These are phyloP conservation scores for Corylus avellana DNA, from an alignment of 306 rosid species.

Conservation along the genomic window DNA sequence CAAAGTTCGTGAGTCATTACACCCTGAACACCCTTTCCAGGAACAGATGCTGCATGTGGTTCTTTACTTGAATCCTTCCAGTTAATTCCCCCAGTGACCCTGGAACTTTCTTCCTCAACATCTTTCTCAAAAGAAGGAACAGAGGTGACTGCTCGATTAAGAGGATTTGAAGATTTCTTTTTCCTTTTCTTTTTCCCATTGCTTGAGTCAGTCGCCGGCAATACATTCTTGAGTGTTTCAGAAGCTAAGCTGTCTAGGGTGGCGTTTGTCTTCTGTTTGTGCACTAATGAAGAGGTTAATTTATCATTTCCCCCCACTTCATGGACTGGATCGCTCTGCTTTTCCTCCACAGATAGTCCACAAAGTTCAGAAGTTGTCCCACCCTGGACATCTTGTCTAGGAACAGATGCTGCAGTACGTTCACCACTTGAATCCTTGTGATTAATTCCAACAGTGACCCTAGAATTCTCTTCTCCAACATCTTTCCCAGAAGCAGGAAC, in stretches of 20 bases:
- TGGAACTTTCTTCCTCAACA: slow-evolving; percentile 33
- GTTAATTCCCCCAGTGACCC: slow-evolving; percentile 11
- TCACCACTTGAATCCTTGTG: slow-evolving; percentile 18
- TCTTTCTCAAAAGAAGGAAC: slow-evolving; percentile 42
- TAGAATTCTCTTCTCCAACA: slow-evolving; percentile 32
- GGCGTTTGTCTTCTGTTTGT: slow-evolving; percentile 36
- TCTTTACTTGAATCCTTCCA: slow-evolving; percentile 18
- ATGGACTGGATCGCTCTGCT: slow-evolving; percentile 29
- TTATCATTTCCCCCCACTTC: slow-evolving; percentile 22
- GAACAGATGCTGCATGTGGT: slow-evolving; percentile 16
- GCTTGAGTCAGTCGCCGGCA: slow-evolving; percentile 21
- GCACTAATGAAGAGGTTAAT: slow-evolving; percentile 18
- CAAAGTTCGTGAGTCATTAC: slow-evolving; percentile 24
- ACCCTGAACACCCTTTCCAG: slow-evolving; percentile 32
- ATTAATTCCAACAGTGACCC: slow-evolving; percentile 9
- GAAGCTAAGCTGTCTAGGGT: slow-evolving; percentile 30
- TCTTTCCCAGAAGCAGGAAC: slow-evolving; percentile 42
- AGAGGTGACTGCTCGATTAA: slow-evolving; percentile 22
- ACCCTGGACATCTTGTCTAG: slow-evolving; percentile 33
- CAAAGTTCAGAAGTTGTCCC: slow-evolving; percentile 25
- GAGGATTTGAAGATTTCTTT: slow-evolving; percentile 30
- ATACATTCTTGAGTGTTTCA: slow-evolving; percentile 30
- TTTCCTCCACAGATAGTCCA: slow-evolving; percentile 30
- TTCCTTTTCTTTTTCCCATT: slow-evolving; percentile 34
- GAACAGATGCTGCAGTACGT: slow-evolving; percentile 22